Base-by-base conservation (phyloP, 2,329 filamentous ascomycete genomes). In the Colletotrichum coccodes region DNA sequence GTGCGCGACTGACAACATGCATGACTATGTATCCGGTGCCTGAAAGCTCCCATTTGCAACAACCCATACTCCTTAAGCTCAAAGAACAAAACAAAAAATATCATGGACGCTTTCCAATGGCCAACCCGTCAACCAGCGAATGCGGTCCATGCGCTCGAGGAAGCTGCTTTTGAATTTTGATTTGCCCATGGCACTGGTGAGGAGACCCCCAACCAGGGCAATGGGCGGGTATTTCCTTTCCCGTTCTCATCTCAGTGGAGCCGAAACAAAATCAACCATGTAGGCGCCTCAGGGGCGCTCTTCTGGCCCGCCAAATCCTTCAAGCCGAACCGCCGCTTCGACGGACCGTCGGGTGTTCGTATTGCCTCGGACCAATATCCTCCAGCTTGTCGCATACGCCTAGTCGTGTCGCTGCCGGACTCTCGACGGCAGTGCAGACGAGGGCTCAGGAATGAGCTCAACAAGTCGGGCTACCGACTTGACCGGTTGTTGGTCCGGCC, bases 51-150 rank as follows among this genome's bases (percentile, higher is more conserved):
- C 40, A 38, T 14, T 49, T 46, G 53, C 54, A 66, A 60, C 52
- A 32, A 46, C 42, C 49, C 26, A 30, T 57, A 68, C 64, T 67
- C 64, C n/a, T n/a, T n/a, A n/a, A n/a, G n/a, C n/a, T n/a, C 67
- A 26, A 58, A 38, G 47, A 26, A n/a, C 1, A 36, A 54, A 34
- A 12, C 2, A 38, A 21, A 36, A 26, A 23, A 54, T 9, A 38
- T 5, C 36, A 34, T 52, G 59, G 18, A n/a, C 36, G 53, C 65
- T 65, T 44, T 54, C 32, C 38, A 54, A 23, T 49, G 47, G 53
- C 65, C 49, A 50, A n/a, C 64, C 57, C 28, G 26, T 64, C 46
- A 47, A 44, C 23, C 60, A 26, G 23, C 47, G 21, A 38, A 53
- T 49, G 52, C 30, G 34, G 47, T 28, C 60, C 52, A 46, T 16